Percentiles rank a stretch among this genome's conserved stretches.
phyloP scores from a whole-genome alignment of 345 rosid species.

The Syzygium oleosum region DNA sequence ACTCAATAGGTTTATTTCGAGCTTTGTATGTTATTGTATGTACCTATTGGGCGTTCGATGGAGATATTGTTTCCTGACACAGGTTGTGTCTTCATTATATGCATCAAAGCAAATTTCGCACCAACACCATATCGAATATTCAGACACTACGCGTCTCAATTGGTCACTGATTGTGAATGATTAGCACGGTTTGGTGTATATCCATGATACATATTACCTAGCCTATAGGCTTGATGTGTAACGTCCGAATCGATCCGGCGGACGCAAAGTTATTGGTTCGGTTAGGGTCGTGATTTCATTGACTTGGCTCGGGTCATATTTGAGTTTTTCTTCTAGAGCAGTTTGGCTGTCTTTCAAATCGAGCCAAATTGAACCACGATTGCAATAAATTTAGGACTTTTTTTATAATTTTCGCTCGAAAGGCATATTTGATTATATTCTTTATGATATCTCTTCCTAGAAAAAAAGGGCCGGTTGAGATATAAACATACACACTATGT shows the following conservation, averaged over 20 bases:
- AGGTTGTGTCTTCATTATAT: neutral
- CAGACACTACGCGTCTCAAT: too few relatives aligned
- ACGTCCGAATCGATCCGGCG: neutral
- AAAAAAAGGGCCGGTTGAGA: neutral
- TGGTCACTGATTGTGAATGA: neutral
- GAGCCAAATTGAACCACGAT: neutral
- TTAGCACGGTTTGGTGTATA: neutral
- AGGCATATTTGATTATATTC: neutral
- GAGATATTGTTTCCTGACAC: neutral
- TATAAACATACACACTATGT: neutral
- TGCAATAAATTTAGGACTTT: too few relatives aligned
- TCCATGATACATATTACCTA: neutral
- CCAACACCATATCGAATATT: neutral
- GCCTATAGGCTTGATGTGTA: neutral
- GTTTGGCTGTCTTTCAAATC: neutral
- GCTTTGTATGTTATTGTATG: neutral
- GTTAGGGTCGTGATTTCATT: neutral
- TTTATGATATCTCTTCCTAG: neutral
- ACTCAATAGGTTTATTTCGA: neutral
- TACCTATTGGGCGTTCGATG: neutral
- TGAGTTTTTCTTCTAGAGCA: neutral
- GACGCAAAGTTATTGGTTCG: neutral
- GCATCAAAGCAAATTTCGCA: neutral
- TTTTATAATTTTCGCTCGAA: too few relatives aligned
- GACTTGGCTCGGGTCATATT: neutral